Evolutionary conservation across 495 filamentous ascomycete genomes (phyloP).

Genomic region (Pyronema omphalodes): DNA sequence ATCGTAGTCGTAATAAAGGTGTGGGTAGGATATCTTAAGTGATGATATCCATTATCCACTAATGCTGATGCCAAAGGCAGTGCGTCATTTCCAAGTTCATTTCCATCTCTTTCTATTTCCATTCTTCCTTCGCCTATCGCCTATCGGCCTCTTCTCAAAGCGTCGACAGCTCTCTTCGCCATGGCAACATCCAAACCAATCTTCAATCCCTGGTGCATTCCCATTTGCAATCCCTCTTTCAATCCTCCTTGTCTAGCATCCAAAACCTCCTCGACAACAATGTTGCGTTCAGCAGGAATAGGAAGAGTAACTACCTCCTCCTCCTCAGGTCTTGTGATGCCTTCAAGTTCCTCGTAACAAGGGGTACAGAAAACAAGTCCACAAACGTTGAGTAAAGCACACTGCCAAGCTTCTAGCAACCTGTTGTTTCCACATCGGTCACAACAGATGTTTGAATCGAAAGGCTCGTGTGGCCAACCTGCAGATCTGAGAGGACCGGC

Average conservation of each 20-base stretch:
- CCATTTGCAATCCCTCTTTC: not conserved
- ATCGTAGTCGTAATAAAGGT: too few relatives aligned
- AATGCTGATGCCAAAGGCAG: too few relatives aligned
- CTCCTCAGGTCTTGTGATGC: not conserved
- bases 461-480: not conserved
- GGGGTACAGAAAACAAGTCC: constrained; percentile 1
- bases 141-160: not conserved
- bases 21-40: too few relatives aligned
- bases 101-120: too few relatives aligned
- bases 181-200: not conserved
- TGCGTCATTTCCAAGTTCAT: too few relatives aligned
- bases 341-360: constrained; percentile 1
- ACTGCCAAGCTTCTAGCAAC: constrained; percentile 2
- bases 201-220: not conserved
- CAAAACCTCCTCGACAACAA: not conserved
- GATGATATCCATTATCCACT: too few relatives aligned
- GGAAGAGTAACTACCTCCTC: not conserved
- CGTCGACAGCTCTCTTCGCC: not conserved
- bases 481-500: not conserved
- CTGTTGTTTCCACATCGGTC: not conserved
- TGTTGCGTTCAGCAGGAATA: not conserved
- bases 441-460: not conserved
- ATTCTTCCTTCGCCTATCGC: not conserved
- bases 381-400: not conserved
- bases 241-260: not conserved